These are phyloP conservation scores for Elongisporangium anandrum DNA, from an alignment of 352 stramenopile species.

Conservation along the genomic window DNA sequence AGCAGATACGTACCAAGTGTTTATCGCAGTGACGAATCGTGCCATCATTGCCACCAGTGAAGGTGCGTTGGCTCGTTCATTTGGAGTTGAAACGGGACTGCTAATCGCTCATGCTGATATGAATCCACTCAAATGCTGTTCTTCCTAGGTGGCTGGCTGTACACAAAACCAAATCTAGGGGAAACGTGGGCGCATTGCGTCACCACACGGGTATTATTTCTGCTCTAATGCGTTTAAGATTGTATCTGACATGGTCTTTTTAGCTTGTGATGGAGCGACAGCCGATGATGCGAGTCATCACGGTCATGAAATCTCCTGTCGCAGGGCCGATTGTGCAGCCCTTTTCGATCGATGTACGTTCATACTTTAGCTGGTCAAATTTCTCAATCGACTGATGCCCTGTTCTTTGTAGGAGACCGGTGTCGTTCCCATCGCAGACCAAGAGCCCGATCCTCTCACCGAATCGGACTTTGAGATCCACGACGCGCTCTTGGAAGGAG, in stretches of 20 bases:
- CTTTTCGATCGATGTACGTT: slow-evolving; percentile 49
- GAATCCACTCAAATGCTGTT: slow-evolving; percentile 3
- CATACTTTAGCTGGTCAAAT: slow-evolving; percentile 3
- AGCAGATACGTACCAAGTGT: slow-evolving; percentile 57
- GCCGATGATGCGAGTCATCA: slow-evolving; percentile 37
- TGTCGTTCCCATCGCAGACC: slow-evolving; percentile 27
- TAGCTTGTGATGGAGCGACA: slow-evolving; percentile 70
- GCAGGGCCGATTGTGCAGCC: slow-evolving; percentile 56
- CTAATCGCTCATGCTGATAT: neutral
- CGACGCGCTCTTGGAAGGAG: slow-evolving; percentile 44
- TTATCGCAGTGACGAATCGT: slow-evolving; percentile 64
- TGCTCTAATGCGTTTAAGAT: slow-evolving; percentile 1
- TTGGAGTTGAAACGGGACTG: neutral
- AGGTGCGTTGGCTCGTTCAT: slow-evolving; percentile 5
- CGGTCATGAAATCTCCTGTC: slow-evolving; percentile 59
- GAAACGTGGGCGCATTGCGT: slow-evolving; percentile 71
- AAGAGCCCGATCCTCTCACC: slow-evolving; percentile 5
- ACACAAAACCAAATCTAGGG: slow-evolving; percentile 57
- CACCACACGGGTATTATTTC: slow-evolving; percentile 37
- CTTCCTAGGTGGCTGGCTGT: slow-evolving; percentile 32
- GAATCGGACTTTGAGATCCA: slow-evolving; percentile 32
- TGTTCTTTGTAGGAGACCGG: slow-evolving; percentile 26
- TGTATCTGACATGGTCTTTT: slow-evolving; percentile 8
- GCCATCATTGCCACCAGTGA: slow-evolving; percentile 33
- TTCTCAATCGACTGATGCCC: neutral